A percentile compares a stretch with the other conserved stretches of the same genome.
phyloP scores from a whole-genome alignment of 139 green algal genomes.

The Gonium pectorale region DNA sequence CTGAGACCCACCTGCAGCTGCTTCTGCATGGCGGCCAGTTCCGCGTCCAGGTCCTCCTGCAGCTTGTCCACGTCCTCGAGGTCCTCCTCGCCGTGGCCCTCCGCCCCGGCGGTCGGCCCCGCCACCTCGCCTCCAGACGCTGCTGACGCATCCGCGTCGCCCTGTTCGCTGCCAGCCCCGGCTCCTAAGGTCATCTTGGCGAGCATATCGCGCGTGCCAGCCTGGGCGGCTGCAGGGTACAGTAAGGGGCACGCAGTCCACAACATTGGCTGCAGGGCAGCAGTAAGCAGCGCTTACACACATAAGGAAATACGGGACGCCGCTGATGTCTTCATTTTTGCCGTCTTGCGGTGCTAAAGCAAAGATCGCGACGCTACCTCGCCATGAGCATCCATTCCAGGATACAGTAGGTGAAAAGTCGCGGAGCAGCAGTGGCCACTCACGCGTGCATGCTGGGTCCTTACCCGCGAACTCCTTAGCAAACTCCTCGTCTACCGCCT shows the following conservation, averaged over 20 bases:
- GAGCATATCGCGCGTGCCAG: slow-evolving; percentile 9
- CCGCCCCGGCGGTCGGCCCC: neutral
- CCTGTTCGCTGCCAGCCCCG: neutral
- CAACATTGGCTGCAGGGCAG: neutral
- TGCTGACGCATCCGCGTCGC: neutral
- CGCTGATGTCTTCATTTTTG: no score
- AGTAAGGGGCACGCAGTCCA: no score
- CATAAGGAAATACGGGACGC: no score
- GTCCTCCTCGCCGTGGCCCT: slow-evolving; percentile 6
- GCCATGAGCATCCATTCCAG: no score
- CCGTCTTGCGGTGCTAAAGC: neutral
- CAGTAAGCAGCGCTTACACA: neutral
- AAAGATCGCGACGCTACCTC: neutral
- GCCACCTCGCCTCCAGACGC: neutral
- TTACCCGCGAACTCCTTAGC: slow-evolving; percentile 4
- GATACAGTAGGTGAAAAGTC: neutral
- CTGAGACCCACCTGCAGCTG: slow-evolving; percentile 32
- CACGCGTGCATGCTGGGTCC: neutral
- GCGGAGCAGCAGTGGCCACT: neutral
- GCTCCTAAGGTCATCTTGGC: neutral
- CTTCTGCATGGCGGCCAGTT: slow-evolving; percentile 45
- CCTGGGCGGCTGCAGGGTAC: neutral
- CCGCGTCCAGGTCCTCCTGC: slow-evolving; percentile 56
- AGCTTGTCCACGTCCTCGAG: slow-evolving; percentile 40
- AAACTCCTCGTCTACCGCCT: neutral